Base-by-base conservation (phyloP, 108 stramenopile species). In the Cyclotella atomus region DNA sequence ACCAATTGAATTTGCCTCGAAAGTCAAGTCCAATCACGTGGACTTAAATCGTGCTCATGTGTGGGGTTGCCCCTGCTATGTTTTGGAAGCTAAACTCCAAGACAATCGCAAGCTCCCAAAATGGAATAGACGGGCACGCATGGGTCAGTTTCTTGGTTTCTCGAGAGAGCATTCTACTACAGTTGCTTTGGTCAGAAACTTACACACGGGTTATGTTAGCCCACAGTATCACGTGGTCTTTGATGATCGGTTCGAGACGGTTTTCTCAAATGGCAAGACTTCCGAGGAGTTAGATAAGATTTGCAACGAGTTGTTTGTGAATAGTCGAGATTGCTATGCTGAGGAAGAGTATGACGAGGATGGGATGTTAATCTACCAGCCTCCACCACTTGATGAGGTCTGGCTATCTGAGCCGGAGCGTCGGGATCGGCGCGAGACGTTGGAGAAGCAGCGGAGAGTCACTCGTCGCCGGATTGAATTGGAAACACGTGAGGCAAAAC, bases 21-120 rank as follows among this genome's bases (percentile, higher is more conserved):
- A 43, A 19, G 7, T 30, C 19, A 64, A 65, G 27, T 52, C 68
- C 0, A 44, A 77, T 38, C 63, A 70, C 21, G 17, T 34, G 10
- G 76, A 74, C n/a, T 52, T 84, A 0, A n/a, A 25, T n/a, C 56
- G 65, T 6, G 23, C 29, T 14, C 66, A 76, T 61, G 67, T 68
- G 27, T 76, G 75, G 75, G 75, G 75, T 1, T 76, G 75, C 49
- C 77, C 77, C 2, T 21, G 17, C 0, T 68, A 50, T 61, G 75
- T 76, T 17, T 38, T 76, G 7, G 67, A 76, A 10, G 46, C 75
- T 16, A 38, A 17, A 23, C 19, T 73, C n/a, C 72, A 73, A 16
- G 38, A 41, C 12, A 12, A 12, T 9, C 25, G 57, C 52, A 73
- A 73, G 34, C 29, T 73, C 0, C 72, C 72, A 0, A 73, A 65